Evolutionary conservation across 441 rosid species (phyloP).

Genomic region (Kokia cookei): DNA sequence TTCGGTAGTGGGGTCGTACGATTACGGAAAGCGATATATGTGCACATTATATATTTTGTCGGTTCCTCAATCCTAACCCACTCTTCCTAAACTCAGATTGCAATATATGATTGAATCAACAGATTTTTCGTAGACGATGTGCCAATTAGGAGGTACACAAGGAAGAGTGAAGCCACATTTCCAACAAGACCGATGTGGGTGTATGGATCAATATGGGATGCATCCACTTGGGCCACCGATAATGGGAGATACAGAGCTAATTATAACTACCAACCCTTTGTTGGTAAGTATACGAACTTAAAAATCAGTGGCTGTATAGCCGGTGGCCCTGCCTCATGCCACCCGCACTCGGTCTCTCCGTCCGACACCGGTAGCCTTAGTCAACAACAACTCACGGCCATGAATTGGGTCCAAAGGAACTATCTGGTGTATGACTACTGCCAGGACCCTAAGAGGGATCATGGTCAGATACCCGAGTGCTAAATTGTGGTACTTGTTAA

Average conservation of each 20-base stretch:
- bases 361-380: constrained; percentile 28
- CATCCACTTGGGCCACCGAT: constrained; percentile 72
- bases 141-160: constrained; percentile 48
- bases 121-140: constrained; percentile 68
- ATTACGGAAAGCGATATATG: not conserved
- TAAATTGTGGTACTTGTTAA: constrained; percentile 6
- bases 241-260: constrained; percentile 55
- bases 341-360: constrained; percentile 34
- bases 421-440: constrained; percentile 59
- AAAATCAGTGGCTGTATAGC: constrained; percentile 40
- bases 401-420: constrained; percentile 56
- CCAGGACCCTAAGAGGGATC: constrained; percentile 59
- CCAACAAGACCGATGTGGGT: constrained; percentile 56
- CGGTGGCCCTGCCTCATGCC: constrained; percentile 26
- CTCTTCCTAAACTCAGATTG: not conserved
- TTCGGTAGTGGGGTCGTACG: not conserved
- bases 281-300: constrained; percentile 47
- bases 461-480: constrained; percentile 54
- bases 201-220: constrained; percentile 73
- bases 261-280: constrained; percentile 55
- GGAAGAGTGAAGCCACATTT: constrained; percentile 44
- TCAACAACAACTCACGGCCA: constrained; percentile 37
- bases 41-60: not conserved
- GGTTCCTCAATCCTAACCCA: not conserved
- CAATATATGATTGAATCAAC: not conserved